phyloP scores from a whole-genome alignment of 495 filamentous ascomycete genomes.

The Aspergillus homomorphus region DNA sequence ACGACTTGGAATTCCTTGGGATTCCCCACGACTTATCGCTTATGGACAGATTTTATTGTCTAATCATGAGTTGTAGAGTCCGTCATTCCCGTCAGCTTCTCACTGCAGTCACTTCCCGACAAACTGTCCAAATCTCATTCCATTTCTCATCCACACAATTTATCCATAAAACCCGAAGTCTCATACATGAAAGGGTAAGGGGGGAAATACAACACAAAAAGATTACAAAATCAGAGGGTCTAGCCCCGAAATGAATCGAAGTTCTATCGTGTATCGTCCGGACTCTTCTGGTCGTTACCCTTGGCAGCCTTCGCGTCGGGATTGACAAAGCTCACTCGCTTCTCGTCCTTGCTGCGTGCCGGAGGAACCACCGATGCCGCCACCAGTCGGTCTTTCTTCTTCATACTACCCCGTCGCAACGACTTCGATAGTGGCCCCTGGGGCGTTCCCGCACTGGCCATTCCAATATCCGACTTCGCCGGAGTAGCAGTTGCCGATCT shows the following conservation, averaged over 20 bases:
- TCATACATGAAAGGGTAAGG: constrained; percentile 20
- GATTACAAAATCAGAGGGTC: constrained; percentile 10
- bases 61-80: background rate
- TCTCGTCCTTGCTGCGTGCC: constrained; percentile 37
- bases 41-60: constrained; percentile 26
- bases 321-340: constrained; percentile 48
- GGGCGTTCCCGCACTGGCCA: constrained; percentile 32
- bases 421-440: constrained; percentile 41
- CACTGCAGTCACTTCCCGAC: background rate
- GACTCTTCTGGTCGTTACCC: constrained; percentile 21
- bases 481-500: constrained; percentile 33
- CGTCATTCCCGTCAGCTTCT: background rate
- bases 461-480: constrained; percentile 36
- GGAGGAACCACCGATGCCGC: constrained; percentile 44
- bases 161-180: constrained; percentile 11
- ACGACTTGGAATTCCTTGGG: background rate
- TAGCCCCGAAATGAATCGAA: constrained; percentile 12
- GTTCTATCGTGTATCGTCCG: constrained; percentile 20
- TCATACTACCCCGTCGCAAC: constrained; percentile 38
- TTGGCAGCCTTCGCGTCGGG: constrained; percentile 32
- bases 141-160: constrained; percentile 4
- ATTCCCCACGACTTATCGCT: constrained; percentile 22
- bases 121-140: background rate
- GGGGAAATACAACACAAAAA: constrained; percentile 3
- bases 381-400: constrained; percentile 47